Percentiles rank a stretch among this genome's conserved stretches.
Evolutionary conservation across 2,329 filamentous ascomycete genomes (phyloP).

Genomic region (Fusarium hostae): DNA sequence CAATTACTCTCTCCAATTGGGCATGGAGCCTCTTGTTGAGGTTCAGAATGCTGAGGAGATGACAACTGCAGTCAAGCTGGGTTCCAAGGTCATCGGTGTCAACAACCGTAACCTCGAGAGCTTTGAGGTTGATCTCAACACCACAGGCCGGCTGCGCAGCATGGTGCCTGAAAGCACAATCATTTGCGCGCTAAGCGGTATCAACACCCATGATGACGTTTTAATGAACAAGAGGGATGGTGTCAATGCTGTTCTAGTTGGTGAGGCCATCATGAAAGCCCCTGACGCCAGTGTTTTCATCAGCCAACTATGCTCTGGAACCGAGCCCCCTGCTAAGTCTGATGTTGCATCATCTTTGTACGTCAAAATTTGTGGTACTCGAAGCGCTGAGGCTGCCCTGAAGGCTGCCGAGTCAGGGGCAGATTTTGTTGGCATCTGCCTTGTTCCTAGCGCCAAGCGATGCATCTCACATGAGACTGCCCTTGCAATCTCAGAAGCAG

Average conservation of each 20-base stretch:
- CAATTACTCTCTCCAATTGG: constrained; percentile 86
- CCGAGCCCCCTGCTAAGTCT: constrained; percentile 50
- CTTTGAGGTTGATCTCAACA: constrained; percentile 95
- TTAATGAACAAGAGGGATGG: constrained; percentile 87
- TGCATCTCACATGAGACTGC: constrained; percentile 83
- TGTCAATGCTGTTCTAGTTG: constrained; percentile 92
- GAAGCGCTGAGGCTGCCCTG: constrained; percentile 81
- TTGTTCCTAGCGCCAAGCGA: constrained; percentile 84
- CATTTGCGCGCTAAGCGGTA: constrained; percentile 93
- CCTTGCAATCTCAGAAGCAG: constrained; percentile 79
- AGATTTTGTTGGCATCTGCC: constrained; percentile 91
- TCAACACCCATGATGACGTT: constrained; percentile 89
- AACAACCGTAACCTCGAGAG: constrained; percentile 97
- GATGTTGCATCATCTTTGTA: constrained; percentile 63
- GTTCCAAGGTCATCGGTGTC: constrained; percentile 91
- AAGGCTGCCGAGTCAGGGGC: constrained; percentile 87
- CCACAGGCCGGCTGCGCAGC: constrained; percentile 86
- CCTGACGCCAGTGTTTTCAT: constrained; percentile 86
- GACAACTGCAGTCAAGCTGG: constrained; percentile 84
- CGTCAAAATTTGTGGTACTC: constrained; percentile 96
- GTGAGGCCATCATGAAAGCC: constrained; percentile 95
- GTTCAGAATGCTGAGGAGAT: constrained; percentile 96
- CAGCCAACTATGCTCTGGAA: constrained; percentile 78
- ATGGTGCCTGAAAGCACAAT: constrained; percentile 88
- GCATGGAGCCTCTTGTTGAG: constrained; percentile 98